Conservation (phyloP, 257 asterid species). For the Solanum pinnatisectum region DNA sequence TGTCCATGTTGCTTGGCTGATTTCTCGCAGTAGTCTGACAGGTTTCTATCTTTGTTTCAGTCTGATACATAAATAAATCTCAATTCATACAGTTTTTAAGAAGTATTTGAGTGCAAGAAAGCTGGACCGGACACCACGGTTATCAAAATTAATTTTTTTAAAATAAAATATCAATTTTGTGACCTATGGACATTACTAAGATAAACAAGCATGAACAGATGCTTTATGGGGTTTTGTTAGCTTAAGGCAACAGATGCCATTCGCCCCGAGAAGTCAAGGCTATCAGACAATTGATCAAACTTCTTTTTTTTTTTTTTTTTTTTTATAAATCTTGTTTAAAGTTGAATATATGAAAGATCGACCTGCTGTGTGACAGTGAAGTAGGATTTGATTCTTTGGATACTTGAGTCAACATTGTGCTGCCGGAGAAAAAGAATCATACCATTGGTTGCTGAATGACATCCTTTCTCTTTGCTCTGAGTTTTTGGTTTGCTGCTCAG, state of each 20-base stretch:
- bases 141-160: background rate
- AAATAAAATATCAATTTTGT: background rate
- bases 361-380: background rate
- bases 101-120: background rate
- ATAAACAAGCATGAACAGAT: background rate
- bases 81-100: background rate
- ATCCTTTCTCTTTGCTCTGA: background rate
- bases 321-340: background rate
- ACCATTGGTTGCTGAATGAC: background rate
- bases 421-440: background rate
- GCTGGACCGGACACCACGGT: background rate
- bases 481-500: background rate
- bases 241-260: background rate
- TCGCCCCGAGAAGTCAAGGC: background rate
- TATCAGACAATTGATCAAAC: background rate
- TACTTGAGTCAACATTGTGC: background rate
- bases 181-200: background rate
- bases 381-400: background rate
- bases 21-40: background rate
- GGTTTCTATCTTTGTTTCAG: background rate
- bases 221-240: background rate
- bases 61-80: background rate
- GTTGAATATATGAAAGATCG: background rate
- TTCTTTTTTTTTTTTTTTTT: background rate
- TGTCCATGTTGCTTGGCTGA: background rate